A percentile compares a stretch with the other conserved stretches of the same genome.
Evolutionary conservation across 305 asterid species (phyloP).

Genomic region (Solanum hybrid): DNA sequence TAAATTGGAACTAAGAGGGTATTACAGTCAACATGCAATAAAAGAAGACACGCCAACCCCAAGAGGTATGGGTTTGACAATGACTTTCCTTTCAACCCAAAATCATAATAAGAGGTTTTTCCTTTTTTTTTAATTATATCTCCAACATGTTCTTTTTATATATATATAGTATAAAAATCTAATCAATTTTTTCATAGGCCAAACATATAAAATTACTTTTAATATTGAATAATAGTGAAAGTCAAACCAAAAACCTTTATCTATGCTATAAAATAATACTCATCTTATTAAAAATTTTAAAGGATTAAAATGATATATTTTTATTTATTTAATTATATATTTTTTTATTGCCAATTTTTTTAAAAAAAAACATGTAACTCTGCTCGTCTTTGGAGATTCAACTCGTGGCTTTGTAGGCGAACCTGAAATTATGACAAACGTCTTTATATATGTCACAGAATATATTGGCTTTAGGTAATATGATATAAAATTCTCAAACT

Average conservation of each 20-base stretch:
- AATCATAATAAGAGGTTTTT: background rate
- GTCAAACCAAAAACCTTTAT: background rate
- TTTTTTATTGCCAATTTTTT: too few relatives aligned
- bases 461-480: too few relatives aligned
- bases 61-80: background rate
- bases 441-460: too few relatives aligned
- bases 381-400: background rate
- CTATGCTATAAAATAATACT: background rate
- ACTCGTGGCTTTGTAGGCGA: background rate
- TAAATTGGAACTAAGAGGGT: background rate
- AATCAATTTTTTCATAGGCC: too few relatives aligned
- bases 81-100: background rate
- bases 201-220: background rate
- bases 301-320: background rate
- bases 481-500: background rate
- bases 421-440: background rate
- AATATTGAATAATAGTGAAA: background rate
- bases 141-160: background rate
- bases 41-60: background rate
- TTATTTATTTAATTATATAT: too few relatives aligned
- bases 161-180: background rate
- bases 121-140: background rate
- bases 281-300: background rate
- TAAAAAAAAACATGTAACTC: background rate
- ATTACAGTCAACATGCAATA: background rate